Evolutionary conservation across 1,284 basidiomycete genomes (phyloP).

Genomic region (Melampsora americana): DNA sequence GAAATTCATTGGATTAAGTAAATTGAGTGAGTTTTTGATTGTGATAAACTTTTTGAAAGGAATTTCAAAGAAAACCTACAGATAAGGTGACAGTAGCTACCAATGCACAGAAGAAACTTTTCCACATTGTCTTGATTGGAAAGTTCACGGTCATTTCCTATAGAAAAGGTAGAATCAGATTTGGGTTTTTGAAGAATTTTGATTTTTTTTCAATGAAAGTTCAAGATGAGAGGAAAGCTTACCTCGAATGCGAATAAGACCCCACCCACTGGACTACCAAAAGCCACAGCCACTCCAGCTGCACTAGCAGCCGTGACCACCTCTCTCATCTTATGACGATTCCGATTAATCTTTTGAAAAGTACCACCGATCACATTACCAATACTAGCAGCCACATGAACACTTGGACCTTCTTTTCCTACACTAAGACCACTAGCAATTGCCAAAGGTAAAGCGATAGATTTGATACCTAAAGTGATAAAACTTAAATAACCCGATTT

Average conservation of each 20-base stretch:
- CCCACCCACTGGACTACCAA: slow-evolving; percentile 95
- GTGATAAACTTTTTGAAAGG: background rate
- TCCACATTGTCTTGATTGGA: slow-evolving; percentile 97
- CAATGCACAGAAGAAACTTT: slow-evolving; percentile 92
- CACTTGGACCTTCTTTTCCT: slow-evolving; percentile 97
- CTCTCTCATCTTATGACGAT: slow-evolving; percentile 85
- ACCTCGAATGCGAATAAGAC: slow-evolving; percentile 77
- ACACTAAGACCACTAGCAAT: slow-evolving; percentile 96
- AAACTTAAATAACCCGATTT: slow-evolving; percentile 92
- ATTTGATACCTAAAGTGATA: slow-evolving; percentile 86
- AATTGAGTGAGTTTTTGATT: no score
- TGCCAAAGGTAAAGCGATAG: slow-evolving; percentile 83
- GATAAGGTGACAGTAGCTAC: slow-evolving; percentile 93
- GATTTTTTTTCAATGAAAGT: no score
- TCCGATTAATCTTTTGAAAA: slow-evolving; percentile 77
- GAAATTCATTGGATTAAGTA: no score
- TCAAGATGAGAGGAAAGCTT: slow-evolving; percentile 44
- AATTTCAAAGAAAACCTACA: slow-evolving; percentile 58
- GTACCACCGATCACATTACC: slow-evolving; percentile 79
- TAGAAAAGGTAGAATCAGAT: background rate
- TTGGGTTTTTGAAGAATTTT: background rate
- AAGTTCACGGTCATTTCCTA: slow-evolving; percentile 98
- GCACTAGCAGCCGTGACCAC: slow-evolving; percentile 92
- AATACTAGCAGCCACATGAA: slow-evolving; percentile 93
- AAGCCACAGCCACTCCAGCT: slow-evolving; percentile 94